Evolutionary conservation across 1,139 yeast genomes (phyloP).

Genomic region (Wickerhamomyces sp.): DNA sequence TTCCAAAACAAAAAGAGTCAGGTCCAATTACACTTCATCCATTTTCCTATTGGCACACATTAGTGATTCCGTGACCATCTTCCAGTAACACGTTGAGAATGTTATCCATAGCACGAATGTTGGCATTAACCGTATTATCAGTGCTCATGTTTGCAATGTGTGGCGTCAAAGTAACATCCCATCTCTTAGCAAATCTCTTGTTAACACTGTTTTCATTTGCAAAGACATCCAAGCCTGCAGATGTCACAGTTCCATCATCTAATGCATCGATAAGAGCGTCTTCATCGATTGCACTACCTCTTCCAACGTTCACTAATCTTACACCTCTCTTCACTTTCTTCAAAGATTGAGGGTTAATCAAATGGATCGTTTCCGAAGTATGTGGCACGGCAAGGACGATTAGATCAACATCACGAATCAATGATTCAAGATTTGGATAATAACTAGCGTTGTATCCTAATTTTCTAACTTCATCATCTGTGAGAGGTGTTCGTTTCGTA

Average conservation of each 20-base stretch:
- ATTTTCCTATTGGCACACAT: no score
- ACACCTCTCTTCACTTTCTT: conserved; percentile 45
- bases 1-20: no score
- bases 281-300: conserved; percentile 73
- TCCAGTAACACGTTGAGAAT: conserved; percentile 36
- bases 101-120: conserved; percentile 40
- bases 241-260: conserved; percentile 55
- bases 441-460: conserved; percentile 43
- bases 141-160: conserved; percentile 69
- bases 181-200: conserved; percentile 44
- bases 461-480: conserved; percentile 28
- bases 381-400: conserved; percentile 66
- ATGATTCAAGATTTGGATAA: conserved; percentile 33
- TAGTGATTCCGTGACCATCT: conserved; percentile 24
- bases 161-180: conserved; percentile 68
- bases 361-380: conserved; percentile 48
- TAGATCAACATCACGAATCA: conserved; percentile 42
- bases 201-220: conserved; percentile 60
- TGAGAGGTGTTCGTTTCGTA: conserved; percentile 47
- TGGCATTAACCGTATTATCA: conserved; percentile 38
- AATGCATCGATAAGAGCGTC: conserved; percentile 63
- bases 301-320: conserved; percentile 69
- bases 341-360: conserved; percentile 46
- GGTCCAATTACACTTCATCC: no score
- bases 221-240: conserved; percentile 78